Evolutionary conservation across 495 filamentous ascomycete species (phyloP), one percentile per base, ranked within the genome.

Genomic region (Hypomontagnella submonticulosa): DNA sequence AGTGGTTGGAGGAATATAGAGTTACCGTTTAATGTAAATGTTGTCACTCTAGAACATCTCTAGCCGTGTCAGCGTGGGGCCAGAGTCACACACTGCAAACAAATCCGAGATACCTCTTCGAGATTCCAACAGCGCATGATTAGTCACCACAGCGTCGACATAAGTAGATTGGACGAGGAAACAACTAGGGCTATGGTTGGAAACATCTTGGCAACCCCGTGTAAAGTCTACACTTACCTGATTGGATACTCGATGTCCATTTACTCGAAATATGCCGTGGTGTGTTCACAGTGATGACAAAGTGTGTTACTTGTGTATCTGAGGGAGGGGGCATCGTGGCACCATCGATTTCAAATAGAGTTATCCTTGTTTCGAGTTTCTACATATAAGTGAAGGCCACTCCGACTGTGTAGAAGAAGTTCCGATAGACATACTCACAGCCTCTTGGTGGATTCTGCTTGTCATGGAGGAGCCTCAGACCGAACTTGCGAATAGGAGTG

Each of bases 281-380:
- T 16, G 10, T 66, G 42, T 15, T 36, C 16, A 37, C 33, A 7
- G 12, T 27, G 27, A 38, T 12, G 43, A 37, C 34, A 42, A 61
- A 50, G n/a, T 20, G 57, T 61, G 57, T 13, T 48, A 61, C 57
- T 41, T 13, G 63, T 61, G 58, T 38, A 63, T 37, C 53, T 54
- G 8, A 43, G 36, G 4, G 18, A 11, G 16, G 27, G 23, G 8
- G 32, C 38, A 57, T 50, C 7, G 47, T 58, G 42, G 16, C 16
- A 67, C 65, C 9, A 32, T 49, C 18, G n/a, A 36, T 41, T 34
- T 51, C 47, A 16, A 57, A 27, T 56, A 52, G 18, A 53, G 15
- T 52, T 19, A 54, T 58, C 37, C 34, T 23, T 37, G 33, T 12
- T 55, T 51, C 37, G 2, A 49, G 12, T 23, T 32, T 62, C 11